phyloP scores from a whole-genome alignment of 2,329 filamentous ascomycete species.

The Epichloe gansuensis region DNA sequence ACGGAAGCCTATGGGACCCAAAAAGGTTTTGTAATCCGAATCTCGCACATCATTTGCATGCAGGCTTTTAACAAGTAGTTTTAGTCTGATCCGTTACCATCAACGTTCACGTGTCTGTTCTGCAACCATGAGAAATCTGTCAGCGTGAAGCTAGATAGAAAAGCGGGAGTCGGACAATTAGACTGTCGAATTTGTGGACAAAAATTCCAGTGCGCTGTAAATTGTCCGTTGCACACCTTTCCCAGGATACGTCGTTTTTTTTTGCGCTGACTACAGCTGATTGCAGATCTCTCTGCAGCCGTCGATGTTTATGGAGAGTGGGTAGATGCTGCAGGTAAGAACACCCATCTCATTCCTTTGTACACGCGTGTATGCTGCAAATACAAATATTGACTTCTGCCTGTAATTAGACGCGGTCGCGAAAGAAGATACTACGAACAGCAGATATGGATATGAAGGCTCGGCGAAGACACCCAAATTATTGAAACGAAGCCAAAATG shows the following conservation, averaged over 20 bases:
- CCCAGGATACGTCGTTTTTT: neutral
- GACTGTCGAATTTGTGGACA: slow-evolving; percentile 91
- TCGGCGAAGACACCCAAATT: slow-evolving; percentile 12
- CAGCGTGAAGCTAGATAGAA: slow-evolving; percentile 85
- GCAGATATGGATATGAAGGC: slow-evolving; percentile 18
- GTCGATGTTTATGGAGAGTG: slow-evolving; percentile 97
- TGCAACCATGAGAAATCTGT: slow-evolving; percentile 97
- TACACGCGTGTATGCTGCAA: neutral
- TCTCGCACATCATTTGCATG: neutral
- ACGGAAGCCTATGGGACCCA: slow-evolving; percentile 67
- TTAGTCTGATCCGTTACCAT: slow-evolving; percentile 59
- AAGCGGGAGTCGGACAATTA: slow-evolving; percentile 71
- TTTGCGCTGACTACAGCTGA: slow-evolving; percentile 8
- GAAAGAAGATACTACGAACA: slow-evolving; percentile 28
- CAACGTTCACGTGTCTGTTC: slow-evolving; percentile 91
- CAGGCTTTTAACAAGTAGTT: neutral
- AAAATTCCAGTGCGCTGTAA: slow-evolving; percentile 83
- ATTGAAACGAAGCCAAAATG: slow-evolving; percentile 3
- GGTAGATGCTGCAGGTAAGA: slow-evolving; percentile 70
- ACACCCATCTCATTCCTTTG: neutral
- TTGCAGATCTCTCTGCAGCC: slow-evolving; percentile 67
- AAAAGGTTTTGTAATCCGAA: slow-evolving; percentile 47
- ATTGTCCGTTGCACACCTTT: slow-evolving; percentile 48
- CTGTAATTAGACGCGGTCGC: slow-evolving; percentile 34
- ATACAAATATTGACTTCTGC: neutral